Evolutionary conservation across 768 basidiomycete species (phyloP).

Genomic region (Podaxis sp.): DNA sequence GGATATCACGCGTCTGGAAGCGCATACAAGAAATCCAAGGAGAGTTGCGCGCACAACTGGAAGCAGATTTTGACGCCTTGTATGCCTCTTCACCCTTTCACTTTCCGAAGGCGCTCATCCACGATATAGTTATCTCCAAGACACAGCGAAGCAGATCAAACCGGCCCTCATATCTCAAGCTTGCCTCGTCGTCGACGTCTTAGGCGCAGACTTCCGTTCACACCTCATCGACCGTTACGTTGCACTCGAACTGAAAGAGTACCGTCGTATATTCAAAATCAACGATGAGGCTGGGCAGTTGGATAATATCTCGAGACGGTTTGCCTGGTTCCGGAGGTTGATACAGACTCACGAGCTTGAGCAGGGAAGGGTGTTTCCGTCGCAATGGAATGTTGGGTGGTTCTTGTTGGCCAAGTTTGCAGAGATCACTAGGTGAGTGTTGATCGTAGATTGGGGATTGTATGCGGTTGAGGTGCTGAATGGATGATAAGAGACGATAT

Average conservation of each 20-base stretch:
- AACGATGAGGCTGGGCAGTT: constrained; percentile 95
- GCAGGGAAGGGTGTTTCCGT: constrained; percentile 78
- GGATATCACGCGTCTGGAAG: constrained; percentile 74
- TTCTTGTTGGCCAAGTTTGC: constrained; percentile 79
- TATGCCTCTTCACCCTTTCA: constrained; percentile 35
- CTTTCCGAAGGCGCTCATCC: neutral
- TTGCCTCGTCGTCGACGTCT: constrained; percentile 84
- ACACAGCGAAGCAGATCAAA: constrained; percentile 65
- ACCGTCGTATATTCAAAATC: constrained; percentile 90
- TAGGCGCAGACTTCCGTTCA: constrained; percentile 79
- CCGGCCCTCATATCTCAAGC: constrained; percentile 71
- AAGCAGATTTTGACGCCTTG: constrained; percentile 92
- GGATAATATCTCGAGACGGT: constrained; percentile 90
- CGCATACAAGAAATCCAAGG: constrained; percentile 81
- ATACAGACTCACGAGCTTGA: constrained; percentile 87
- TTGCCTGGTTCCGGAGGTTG: constrained; percentile 91
- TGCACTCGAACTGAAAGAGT: constrained; percentile 89
- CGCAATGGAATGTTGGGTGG: constrained; percentile 84
- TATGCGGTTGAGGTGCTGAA: neutral
- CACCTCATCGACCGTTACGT: constrained; percentile 89
- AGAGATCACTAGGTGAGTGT: constrained; percentile 80
- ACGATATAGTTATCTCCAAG: constrained; percentile 69
- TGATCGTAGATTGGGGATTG: neutral
- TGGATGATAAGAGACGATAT: constrained; percentile 69
- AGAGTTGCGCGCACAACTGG: constrained; percentile 76